Conservation (phyloP, 228 moss, liverwort and hornwort species). For the Sphagnum fallax region DNA sequence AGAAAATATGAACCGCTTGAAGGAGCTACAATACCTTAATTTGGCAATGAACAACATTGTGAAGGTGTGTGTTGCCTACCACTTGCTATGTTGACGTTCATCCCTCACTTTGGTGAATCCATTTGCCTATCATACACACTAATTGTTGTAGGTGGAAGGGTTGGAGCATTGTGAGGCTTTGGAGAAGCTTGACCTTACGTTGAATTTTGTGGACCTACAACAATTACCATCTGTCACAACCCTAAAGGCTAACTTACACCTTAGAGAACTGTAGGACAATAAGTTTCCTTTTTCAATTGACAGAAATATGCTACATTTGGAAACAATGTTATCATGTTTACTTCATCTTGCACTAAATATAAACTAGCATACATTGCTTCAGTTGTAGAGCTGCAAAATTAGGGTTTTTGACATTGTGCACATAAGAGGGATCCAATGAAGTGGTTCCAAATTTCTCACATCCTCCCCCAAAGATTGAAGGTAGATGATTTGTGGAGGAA, state of each 20-base stretch:
- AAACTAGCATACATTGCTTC: not conserved
- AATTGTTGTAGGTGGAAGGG: slow-evolving; percentile 36
- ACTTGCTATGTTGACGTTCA: too few species aligned
- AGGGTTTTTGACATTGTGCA: too few species aligned
- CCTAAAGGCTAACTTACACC: slow-evolving; percentile 61
- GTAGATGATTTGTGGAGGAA: not conserved
- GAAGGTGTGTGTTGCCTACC: slow-evolving; percentile 22
- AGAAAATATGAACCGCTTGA: slow-evolving; percentile 79
- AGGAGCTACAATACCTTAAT: slow-evolving; percentile 79
- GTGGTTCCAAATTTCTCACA: too few species aligned
- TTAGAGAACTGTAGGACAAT: slow-evolving; percentile 57
- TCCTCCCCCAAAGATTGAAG: too few species aligned
- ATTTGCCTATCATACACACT: not conserved
- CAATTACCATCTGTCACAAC: slow-evolving; percentile 29
- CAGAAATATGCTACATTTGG: not conserved
- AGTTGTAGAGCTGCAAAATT: not conserved
- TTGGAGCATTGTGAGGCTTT: slow-evolving; percentile 78
- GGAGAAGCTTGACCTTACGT: slow-evolving; percentile 74
- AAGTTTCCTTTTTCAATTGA: too few species aligned
- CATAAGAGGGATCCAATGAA: too few species aligned
- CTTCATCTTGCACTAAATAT: not conserved
- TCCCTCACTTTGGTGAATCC: not conserved
- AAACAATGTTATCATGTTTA: not conserved
- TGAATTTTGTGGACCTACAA: slow-evolving; percentile 75
- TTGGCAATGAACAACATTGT: slow-evolving; percentile 79